phyloP scores from a whole-genome alignment of 352 stramenopile genomes.

The Globisporangium rhizosaccharum region DNA sequence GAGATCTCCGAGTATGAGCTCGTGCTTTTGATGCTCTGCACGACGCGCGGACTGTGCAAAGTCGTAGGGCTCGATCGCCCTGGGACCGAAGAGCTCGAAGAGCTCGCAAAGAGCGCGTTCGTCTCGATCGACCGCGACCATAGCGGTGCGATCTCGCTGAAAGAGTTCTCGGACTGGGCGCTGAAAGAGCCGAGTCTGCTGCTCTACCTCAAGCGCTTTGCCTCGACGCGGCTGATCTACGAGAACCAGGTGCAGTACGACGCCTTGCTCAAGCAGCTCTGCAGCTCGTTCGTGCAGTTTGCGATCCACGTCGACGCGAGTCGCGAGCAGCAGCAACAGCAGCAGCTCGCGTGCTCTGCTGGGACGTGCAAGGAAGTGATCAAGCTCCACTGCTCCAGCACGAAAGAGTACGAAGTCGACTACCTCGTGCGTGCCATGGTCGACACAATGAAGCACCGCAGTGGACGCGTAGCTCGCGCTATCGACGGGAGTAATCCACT shows the following conservation, averaged over 20 bases:
- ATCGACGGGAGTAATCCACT: neutral
- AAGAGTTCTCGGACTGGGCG: conserved; percentile 56
- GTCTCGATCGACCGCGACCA: conserved; percentile 45
- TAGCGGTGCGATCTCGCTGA: conserved; percentile 52
- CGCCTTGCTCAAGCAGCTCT: conserved; percentile 46
- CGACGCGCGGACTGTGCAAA: conserved; percentile 67
- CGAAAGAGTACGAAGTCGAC: conserved; percentile 25
- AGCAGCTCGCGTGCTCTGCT: conserved; percentile 35
- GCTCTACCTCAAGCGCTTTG: conserved; percentile 55
- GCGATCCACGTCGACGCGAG: conserved; percentile 7
- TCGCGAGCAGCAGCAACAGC: conserved; percentile 4
- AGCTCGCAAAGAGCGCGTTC: conserved; percentile 45
- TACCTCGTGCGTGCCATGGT: conserved; percentile 54
- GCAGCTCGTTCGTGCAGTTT: conserved; percentile 40
- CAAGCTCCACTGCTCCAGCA: conserved; percentile 24
- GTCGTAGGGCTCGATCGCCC: conserved; percentile 53
- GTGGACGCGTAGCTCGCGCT: neutral
- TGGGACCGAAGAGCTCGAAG: conserved; percentile 41
- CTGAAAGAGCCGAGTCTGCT: conserved; percentile 42
- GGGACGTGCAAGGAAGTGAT: conserved; percentile 39
- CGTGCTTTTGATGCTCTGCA: conserved; percentile 67
- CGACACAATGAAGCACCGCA: conserved; percentile 14
- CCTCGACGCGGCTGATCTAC: conserved; percentile 56
- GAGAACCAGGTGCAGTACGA: conserved; percentile 67
- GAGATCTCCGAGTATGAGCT: conserved; percentile 63